Conservation (phyloP, 331 rosid species). For the Cucumis variabilis region DNA sequence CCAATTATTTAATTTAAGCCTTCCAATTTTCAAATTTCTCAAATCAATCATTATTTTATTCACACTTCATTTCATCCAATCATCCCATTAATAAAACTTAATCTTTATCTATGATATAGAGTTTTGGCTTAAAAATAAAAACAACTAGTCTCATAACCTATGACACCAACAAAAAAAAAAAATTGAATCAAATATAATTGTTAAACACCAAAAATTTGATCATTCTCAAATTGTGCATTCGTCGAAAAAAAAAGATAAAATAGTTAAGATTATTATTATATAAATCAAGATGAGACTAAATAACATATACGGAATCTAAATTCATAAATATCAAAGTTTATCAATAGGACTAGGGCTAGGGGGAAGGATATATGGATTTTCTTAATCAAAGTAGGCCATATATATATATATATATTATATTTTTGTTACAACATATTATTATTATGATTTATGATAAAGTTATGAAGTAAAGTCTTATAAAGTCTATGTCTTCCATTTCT, state of each 20-base stretch:
- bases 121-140: not conserved
- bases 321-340: not conserved
- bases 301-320: not conserved
- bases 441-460: not conserved
- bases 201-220: no score
- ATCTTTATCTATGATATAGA: not conserved
- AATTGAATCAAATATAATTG: no score
- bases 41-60: not conserved
- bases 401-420: no score
- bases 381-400: conserved; percentile 15
- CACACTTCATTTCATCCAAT: not conserved
- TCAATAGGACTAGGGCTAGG: not conserved
- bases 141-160: no score
- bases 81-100: not conserved
- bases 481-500: not conserved
- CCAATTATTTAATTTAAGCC: not conserved
- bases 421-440: not conserved
- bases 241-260: no score
- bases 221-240: no score
- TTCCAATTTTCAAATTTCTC: not conserved
- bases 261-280: no score
- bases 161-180: no score
- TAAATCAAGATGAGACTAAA: no score
- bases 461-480: not conserved
- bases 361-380: not conserved